Percentiles rank a stretch among this genome's conserved stretches.
phyloP scores from a whole-genome alignment of 768 basidiomycete species.

The Amanita phalloides region DNA sequence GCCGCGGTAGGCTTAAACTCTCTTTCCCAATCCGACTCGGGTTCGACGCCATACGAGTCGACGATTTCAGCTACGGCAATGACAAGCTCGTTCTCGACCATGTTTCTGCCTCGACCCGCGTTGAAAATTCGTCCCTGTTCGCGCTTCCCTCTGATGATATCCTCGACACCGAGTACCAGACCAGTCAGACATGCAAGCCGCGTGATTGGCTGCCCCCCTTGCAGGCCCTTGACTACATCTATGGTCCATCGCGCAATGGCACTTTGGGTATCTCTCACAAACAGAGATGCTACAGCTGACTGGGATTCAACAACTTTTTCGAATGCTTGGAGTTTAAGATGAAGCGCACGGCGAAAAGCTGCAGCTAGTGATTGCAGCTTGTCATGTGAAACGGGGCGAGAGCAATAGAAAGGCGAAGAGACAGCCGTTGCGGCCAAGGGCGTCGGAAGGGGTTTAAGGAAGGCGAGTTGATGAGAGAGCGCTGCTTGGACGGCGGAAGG shows the following conservation, averaged over 20 bases:
- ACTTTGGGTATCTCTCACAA: constrained; percentile 27
- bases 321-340: constrained; percentile 36
- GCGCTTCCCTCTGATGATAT: constrained; percentile 25
- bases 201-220: constrained; percentile 55
- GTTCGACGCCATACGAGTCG: constrained; percentile 25
- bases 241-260: constrained; percentile 39
- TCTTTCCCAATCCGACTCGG: constrained; percentile 44
- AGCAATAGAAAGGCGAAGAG: constrained; percentile 42
- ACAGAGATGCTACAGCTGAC: constrained; percentile 22
- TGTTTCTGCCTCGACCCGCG: constrained; percentile 21
- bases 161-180: constrained; percentile 53
- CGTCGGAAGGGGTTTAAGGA: constrained; percentile 38
- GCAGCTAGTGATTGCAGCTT: constrained; percentile 40
- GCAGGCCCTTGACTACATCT: constrained; percentile 44
- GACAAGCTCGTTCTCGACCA: constrained; percentile 55
- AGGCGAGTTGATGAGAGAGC: constrained; percentile 48
- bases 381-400: constrained; percentile 29
- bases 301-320: constrained; percentile 21
- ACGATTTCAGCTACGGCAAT: constrained; percentile 67
- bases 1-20: constrained; percentile 48
- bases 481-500: constrained; percentile 41
- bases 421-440: constrained; percentile 46
- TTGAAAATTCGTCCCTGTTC: constrained; percentile 15
- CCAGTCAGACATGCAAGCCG: constrained; percentile 56
- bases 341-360: constrained; percentile 51